Evolutionary conservation across 179 eudicot species (phyloP), one percentile per base, ranked within the genome.

Genomic region (Amaranthus tricolor): DNA sequence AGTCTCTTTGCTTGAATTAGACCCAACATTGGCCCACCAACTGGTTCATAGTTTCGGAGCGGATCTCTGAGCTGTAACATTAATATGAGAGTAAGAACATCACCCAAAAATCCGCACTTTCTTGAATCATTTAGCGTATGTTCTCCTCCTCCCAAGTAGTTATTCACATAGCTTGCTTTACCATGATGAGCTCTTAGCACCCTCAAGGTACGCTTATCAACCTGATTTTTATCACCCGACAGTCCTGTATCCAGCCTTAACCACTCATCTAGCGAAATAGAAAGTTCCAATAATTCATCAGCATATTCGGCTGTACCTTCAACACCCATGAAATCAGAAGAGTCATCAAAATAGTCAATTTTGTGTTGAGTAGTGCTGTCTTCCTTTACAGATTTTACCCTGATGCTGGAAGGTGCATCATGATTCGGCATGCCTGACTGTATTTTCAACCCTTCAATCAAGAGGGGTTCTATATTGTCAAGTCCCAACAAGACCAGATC

Each of bases 1-100:
- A 70, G 70, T 72, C 85, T 84, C 73, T 84, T 84, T 6, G 89
- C 89, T 77, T 88, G 86, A 62, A 89, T 68, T 5, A 89, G 76
- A 79, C 85, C 80, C 48, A 89, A 80, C 94, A 91, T 88, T 49
- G 92, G 80, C 61, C 82, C 70, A 16, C 97, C 92, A 75, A 91
- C 94, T 53, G 86, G 76, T 73, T 89, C 94, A 75, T 84, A 86
- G 72, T 91, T 82, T 61, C 92, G 83, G 11, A 85, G 76, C 19
- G 97, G 94, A 55, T 91, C 89, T 83, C 97, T 83, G 58, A 91
- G 92, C 68, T 88, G 94, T 52, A 86, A 71, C 74, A 75, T 85
- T 44, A 84, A 48, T 56, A 82, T 85, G 74, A 88, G 65, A 56
- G 82, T 87, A 47, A 89, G 86, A 66, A 77, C 76, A 72, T 85